A percentile compares a stretch with the other conserved stretches of the same genome.
phyloP scores from a whole-genome alignment of 2,329 filamentous ascomycete genomes.

The Cordyceps militaris region DNA sequence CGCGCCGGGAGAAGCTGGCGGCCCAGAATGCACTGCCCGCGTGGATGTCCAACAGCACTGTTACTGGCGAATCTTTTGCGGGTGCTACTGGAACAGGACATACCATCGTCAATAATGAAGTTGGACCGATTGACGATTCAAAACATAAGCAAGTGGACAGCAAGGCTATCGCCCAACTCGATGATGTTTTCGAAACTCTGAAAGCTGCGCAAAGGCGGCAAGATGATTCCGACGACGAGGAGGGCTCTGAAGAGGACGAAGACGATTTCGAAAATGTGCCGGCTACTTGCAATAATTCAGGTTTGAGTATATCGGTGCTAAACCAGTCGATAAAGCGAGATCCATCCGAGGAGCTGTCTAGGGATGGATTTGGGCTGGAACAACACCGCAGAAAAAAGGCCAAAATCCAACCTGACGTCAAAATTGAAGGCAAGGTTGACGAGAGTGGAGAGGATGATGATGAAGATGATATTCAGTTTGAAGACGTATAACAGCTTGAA shows the following conservation, averaged over 20 bases:
- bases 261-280: constrained; percentile 46
- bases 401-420: constrained; percentile 48
- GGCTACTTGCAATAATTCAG: constrained; percentile 27
- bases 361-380: constrained; percentile 28
- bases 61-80: constrained; percentile 56
- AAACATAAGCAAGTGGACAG: constrained; percentile 34
- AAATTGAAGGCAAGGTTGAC: constrained; percentile 41
- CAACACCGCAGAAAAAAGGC: constrained; percentile 51
- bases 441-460: constrained; percentile 37
- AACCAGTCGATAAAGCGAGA: constrained; percentile 27
- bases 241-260: constrained; percentile 36
- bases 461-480: constrained; percentile 52
- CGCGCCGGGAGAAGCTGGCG: constrained; percentile 58
- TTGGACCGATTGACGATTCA: constrained; percentile 40
- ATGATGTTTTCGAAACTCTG: constrained; percentile 60
- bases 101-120: constrained; percentile 30
- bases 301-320: constrained; percentile 25
- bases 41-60: constrained; percentile 66
- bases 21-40: constrained; percentile 62
- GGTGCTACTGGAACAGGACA: constrained; percentile 19
- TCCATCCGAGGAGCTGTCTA: constrained; percentile 21
- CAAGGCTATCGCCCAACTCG: constrained; percentile 51
- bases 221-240: constrained; percentile 25
- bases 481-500: constrained; percentile 37
- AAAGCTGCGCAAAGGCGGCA: constrained; percentile 41